A percentile compares a stretch with the other conserved stretches of the same genome.
These are phyloP conservation scores for Neurospora intermedia DNA, from an alignment of 495 filamentous ascomycete genomes.

Conservation along the genomic window DNA sequence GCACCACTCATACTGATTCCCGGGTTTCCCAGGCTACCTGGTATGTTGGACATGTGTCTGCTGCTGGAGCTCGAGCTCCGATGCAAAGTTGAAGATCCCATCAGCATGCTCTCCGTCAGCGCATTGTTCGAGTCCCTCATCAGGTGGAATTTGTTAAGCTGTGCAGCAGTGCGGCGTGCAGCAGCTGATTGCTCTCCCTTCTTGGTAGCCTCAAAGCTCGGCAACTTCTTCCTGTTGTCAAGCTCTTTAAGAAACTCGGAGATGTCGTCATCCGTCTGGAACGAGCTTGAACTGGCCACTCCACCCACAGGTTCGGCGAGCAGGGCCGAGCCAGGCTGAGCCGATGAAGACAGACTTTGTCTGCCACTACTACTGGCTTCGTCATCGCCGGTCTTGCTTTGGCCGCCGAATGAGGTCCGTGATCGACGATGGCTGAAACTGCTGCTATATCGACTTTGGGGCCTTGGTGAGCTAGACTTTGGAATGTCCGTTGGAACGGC, in stretches of 20 bases:
- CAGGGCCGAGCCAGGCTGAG: slow-evolving; percentile 75
- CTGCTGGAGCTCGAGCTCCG: slow-evolving; percentile 77
- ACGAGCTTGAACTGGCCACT: slow-evolving; percentile 64
- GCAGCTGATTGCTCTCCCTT: slow-evolving; percentile 44
- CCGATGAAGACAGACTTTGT: slow-evolving; percentile 74
- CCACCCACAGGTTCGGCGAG: slow-evolving; percentile 56
- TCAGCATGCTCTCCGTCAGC: slow-evolving; percentile 80
- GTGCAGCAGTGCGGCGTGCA: slow-evolving; percentile 54
- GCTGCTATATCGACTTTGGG: slow-evolving; percentile 74
- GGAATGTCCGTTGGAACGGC: slow-evolving; percentile 45
- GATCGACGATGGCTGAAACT: slow-evolving; percentile 57
- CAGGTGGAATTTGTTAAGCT: slow-evolving; percentile 64
- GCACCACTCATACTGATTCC: slow-evolving; percentile 43
- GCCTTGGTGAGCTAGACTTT: slow-evolving; percentile 46
- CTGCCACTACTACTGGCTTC: slow-evolving; percentile 80
- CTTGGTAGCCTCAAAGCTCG: slow-evolving; percentile 51
- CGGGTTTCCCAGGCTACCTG: slow-evolving; percentile 63
- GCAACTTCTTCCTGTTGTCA: slow-evolving; percentile 67
- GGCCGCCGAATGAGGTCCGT: slow-evolving; percentile 61
- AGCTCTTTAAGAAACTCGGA: slow-evolving; percentile 84
- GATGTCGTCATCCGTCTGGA: slow-evolving; percentile 81
- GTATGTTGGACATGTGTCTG: slow-evolving; percentile 71
- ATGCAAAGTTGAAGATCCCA: slow-evolving; percentile 61
- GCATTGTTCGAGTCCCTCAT: slow-evolving; percentile 81
- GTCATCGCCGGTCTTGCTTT: slow-evolving; percentile 59